Percentiles rank a stretch among this genome's conserved stretches.
Evolutionary conservation across 306 rosid species (phyloP).

Genomic region (Benincasa hispida): DNA sequence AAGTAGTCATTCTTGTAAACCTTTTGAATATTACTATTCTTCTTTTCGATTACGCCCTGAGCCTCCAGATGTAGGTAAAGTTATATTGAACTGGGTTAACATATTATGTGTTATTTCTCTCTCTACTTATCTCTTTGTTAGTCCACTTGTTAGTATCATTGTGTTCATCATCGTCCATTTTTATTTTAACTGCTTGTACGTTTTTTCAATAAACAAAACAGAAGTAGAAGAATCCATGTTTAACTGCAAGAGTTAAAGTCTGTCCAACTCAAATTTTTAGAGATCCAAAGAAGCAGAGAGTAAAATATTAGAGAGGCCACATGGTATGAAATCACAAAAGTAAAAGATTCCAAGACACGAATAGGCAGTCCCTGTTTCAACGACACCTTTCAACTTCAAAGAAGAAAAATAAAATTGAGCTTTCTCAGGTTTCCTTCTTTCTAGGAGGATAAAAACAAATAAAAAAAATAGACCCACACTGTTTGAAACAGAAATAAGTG

Average conservation of each 20-base stretch:
- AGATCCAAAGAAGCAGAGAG: neutral
- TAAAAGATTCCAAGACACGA: conserved; percentile 5
- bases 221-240: neutral
- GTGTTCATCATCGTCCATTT: too few relatives aligned
- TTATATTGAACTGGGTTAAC: too few relatives aligned
- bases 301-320: neutral
- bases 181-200: too few relatives aligned
- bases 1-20: too few relatives aligned
- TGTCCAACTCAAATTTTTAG: neutral
- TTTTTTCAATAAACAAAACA: neutral
- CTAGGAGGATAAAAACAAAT: neutral
- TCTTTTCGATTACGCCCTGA: too few relatives aligned
- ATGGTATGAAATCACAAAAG: neutral
- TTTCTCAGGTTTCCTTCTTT: conserved; percentile 3
- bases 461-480: conserved; percentile 34
- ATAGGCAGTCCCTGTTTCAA: conserved; percentile 18
- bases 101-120: too few relatives aligned
- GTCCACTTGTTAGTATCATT: too few relatives aligned
- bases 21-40: too few relatives aligned
- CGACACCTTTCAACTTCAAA: neutral
- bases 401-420: neutral
- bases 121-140: too few relatives aligned
- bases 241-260: neutral
- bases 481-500: conserved; percentile 7
- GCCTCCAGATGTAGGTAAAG: too few relatives aligned